Base-by-base conservation (phyloP, 1,284 basidiomycete species). In the Hemileia vastatrix region DNA sequence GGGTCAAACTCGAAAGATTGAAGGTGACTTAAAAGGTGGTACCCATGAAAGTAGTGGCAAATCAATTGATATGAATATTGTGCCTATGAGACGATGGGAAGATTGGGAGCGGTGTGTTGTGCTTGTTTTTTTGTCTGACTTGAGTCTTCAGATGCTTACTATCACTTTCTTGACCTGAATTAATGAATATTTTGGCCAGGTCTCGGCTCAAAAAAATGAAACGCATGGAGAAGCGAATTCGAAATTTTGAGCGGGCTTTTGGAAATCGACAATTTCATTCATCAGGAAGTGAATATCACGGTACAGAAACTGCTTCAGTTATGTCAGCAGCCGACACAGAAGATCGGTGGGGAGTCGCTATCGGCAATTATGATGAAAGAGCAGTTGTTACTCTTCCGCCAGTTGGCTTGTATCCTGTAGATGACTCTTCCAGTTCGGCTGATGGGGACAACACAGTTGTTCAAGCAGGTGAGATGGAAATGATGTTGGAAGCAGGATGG, bases 71-170 rank as follows among this genome's bases (percentile, higher is more conserved):
- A 95, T 71, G 88, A 83, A 23, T 83, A 81, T 18, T 0, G 84
- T 98, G 24, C 92, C 95, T 0, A 78, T 97, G 72, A 84, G 95
- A 43, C 82, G 93, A 62, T 99, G 95, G 95, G 93, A 98, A 77
- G 95, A 98, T 72, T 99, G 95, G 95, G 95, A 99, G 76, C 84
- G 92, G 44, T 94, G 90, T n/a, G 83, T 94, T 36, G 80, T 97
- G 57, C 87, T 84, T 85, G 85, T 47, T 90, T 85, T 75, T 77
- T 82, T 66, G 77, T 80, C 51, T 81, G 83, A 63, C 80, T 81
- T 33, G 83, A 85, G 48, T 64, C 65, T 54, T n/a, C n/a, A n/a
- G 68, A 69, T 24, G 69, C 67, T 8, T 67, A 67, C 57, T 63
- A 60, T 21, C 64, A 59, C 64, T 61, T 54, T 15, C 58, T 65